These are phyloP conservation scores for Saturnispora bothae DNA, from an alignment of 805 yeast species.

Conservation along the genomic window DNA sequence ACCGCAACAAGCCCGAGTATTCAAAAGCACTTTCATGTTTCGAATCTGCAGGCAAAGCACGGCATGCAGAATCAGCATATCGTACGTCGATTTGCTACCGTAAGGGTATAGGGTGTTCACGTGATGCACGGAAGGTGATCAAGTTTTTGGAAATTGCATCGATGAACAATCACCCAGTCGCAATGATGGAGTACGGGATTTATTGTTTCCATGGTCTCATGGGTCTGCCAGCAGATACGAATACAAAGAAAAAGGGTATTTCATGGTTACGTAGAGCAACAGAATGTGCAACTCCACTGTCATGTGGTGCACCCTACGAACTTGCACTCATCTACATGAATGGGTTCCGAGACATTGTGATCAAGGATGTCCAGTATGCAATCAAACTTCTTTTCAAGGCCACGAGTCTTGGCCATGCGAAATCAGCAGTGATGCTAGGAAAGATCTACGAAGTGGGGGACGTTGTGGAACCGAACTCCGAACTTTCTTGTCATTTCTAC, in stretches of 20 bases:
- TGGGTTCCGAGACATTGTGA: constrained; percentile 81
- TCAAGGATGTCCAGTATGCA: constrained; percentile 76
- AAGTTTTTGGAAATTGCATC: constrained; percentile 83
- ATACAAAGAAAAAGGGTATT: constrained; percentile 74
- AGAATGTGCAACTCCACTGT: constrained; percentile 71
- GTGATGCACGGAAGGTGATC: constrained; percentile 78
- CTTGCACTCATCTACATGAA: constrained; percentile 71
- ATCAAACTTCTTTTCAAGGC: constrained; percentile 79
- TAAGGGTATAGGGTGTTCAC: constrained; percentile 85
- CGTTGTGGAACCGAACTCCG: constrained; percentile 64
- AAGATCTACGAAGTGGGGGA: constrained; percentile 77
- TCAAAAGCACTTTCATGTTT: constrained; percentile 68
- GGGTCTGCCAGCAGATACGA: constrained; percentile 64
- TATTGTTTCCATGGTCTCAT: constrained; percentile 75
- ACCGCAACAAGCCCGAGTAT: constrained; percentile 57
- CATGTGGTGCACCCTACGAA: constrained; percentile 92
- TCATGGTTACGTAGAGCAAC: constrained; percentile 89
- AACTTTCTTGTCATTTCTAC: constrained; percentile 82
- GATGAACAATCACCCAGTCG: constrained; percentile 87
- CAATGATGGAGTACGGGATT: constrained; percentile 86
- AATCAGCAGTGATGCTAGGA: constrained; percentile 73
- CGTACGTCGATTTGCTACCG: constrained; percentile 87
- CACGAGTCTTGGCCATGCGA: constrained; percentile 77
- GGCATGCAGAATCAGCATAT: constrained; percentile 85
- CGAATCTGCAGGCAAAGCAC: constrained; percentile 86